Evolutionary conservation across 495 filamentous ascomycete species (phyloP).

Genomic region (Oidiodendron maius): DNA sequence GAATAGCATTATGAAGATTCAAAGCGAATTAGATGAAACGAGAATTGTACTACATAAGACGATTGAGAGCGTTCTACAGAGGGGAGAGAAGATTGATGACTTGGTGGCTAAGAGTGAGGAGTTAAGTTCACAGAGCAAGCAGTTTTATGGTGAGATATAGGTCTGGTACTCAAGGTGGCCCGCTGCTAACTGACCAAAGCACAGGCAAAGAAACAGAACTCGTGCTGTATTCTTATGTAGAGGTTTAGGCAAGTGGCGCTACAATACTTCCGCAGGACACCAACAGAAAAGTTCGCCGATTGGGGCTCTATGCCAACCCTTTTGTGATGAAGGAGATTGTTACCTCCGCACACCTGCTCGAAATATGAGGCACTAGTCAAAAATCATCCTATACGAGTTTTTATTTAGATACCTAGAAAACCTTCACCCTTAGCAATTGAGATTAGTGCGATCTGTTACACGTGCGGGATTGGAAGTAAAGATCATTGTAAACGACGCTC

Average conservation of each 20-base stretch:
- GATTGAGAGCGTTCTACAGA: conserved; percentile 83
- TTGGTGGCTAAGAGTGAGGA: conserved; percentile 85
- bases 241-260: conserved; percentile 6
- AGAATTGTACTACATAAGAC: conserved; percentile 97
- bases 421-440: too few species aligned
- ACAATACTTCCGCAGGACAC: too few species aligned
- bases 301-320: too few species aligned
- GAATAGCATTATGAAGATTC: conserved; percentile 89
- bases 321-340: too few species aligned
- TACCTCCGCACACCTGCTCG: too few species aligned
- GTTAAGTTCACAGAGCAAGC: conserved; percentile 83
- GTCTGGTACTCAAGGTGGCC: neutral
- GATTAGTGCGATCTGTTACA: too few species aligned
- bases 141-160: conserved; percentile 74
- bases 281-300: too few species aligned
- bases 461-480: too few species aligned
- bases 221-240: conserved; percentile 83
- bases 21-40: conserved; percentile 94
- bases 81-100: conserved; percentile 87
- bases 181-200: conserved; percentile 25
- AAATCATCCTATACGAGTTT: too few species aligned
- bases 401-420: too few species aligned
- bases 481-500: too few species aligned
- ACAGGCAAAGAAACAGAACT: conserved; percentile 93
- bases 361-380: too few species aligned